A percentile compares a stretch with the other conserved stretches of the same genome.
Conservation (phyloP, 1,284 basidiomycete genomes). For the Earliella scabrosa region DNA sequence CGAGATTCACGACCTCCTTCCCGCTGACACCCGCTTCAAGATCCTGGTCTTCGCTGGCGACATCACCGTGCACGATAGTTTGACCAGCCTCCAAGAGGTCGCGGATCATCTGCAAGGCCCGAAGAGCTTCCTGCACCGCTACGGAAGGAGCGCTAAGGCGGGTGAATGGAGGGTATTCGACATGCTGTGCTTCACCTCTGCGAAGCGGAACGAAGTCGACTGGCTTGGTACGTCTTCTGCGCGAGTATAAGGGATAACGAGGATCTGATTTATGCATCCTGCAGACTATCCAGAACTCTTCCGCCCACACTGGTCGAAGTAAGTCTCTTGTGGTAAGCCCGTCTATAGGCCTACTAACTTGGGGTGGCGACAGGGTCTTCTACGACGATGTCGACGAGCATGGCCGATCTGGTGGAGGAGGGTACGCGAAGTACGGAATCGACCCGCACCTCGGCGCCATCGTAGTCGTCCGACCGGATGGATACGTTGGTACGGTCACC, state of each 20-base stretch:
- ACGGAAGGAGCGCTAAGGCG: slow-evolving; percentile 20
- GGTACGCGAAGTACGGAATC: slow-evolving; percentile 58
- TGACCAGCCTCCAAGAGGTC: slow-evolving; percentile 43
- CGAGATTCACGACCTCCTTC: slow-evolving; percentile 72
- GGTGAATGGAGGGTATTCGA: slow-evolving; percentile 48
- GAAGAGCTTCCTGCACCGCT: slow-evolving; percentile 43
- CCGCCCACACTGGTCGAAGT: slow-evolving; percentile 73
- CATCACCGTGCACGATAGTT: slow-evolving; percentile 43
- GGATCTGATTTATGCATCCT: not conserved
- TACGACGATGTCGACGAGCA: slow-evolving; percentile 41
- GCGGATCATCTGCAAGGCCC: slow-evolving; percentile 47
- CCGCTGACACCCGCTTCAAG: slow-evolving; percentile 75
- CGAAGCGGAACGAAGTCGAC: slow-evolving; percentile 49
- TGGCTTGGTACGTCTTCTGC: slow-evolving; percentile 36
- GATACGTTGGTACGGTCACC: slow-evolving; percentile 66
- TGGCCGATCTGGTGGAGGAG: slow-evolving; percentile 40
- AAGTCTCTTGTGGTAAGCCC: slow-evolving; percentile 21
- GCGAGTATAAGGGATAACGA: no score
- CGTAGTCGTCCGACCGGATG: slow-evolving; percentile 76
- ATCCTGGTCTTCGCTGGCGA: slow-evolving; percentile 50
- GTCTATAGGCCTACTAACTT: not conserved
- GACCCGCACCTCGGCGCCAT: slow-evolving; percentile 54
- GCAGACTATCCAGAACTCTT: slow-evolving; percentile 49
- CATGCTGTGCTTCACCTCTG: slow-evolving; percentile 53
- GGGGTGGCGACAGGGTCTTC: slow-evolving; percentile 28